Evolutionary conservation across 2,329 filamentous ascomycete genomes (phyloP).

Genomic region (Hortaea werneckii): DNA sequence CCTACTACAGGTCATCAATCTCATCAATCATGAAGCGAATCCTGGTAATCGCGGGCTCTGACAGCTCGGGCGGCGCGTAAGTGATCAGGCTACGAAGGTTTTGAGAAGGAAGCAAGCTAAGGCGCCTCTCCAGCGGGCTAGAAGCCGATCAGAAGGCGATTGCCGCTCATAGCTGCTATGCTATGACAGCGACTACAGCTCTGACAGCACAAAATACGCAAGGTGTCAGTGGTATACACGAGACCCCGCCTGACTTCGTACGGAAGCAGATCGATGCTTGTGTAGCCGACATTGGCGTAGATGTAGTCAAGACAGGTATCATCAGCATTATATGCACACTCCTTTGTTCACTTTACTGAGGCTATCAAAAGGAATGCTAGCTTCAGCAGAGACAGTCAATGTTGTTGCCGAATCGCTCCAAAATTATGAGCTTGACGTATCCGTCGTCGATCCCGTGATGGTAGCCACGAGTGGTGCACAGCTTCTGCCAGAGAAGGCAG

Average conservation of each 20-base stretch:
- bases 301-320: slow-evolving; percentile 83
- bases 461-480: slow-evolving; percentile 69
- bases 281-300: slow-evolving; percentile 71
- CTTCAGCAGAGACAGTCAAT: slow-evolving; percentile 58
- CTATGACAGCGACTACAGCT: slow-evolving; percentile 90
- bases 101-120: too few species aligned
- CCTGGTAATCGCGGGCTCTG: slow-evolving; percentile 76
- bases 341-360: slow-evolving; percentile 5
- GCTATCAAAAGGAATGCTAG: slow-evolving; percentile 62
- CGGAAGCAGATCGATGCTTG: slow-evolving; percentile 76
- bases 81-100: slow-evolving; percentile 23
- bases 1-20: background rate
- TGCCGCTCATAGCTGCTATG: slow-evolving; percentile 81
- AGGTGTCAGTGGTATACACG: slow-evolving; percentile 72
- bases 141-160: slow-evolving; percentile 95
- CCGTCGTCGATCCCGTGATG: slow-evolving; percentile 87
- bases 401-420: slow-evolving; percentile 56
- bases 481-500: slow-evolving; percentile 56
- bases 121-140: slow-evolving; percentile 53
- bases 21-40: slow-evolving; percentile 41
- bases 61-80: slow-evolving; percentile 84
- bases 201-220: slow-evolving; percentile 92
- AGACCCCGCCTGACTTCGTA: slow-evolving; percentile 68
- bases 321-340: background rate
- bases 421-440: slow-evolving; percentile 45